Base-by-base conservation (phyloP, 441 rosid species). In the Dalechampia spathulata region DNA sequence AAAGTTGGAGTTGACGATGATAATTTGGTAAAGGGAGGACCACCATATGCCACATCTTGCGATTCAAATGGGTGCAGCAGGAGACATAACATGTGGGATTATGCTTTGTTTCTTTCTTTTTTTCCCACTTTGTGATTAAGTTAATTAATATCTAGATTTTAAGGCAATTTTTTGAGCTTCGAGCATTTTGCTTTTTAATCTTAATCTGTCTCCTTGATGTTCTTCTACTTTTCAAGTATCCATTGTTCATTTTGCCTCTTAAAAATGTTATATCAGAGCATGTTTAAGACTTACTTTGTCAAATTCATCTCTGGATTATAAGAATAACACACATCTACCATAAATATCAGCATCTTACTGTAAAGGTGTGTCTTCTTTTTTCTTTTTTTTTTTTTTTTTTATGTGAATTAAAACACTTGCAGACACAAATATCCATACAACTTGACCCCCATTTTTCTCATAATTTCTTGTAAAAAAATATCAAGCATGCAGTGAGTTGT, bases 71-170 rank as follows among this genome's bases (percentile, higher is more conserved):
- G 36, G 70, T 42, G 66, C 30, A 69, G 66, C 78, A 71, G 66
- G 38, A 68, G 68, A 58, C 69, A 34, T 48, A 53, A 61, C 75
- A 55, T 64, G 75, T 66, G 73, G 67, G 82, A 61, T 63, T 55
- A 49, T 60, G 76, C 56, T 60, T 49, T 55, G 61, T 26, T 52
- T 34, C n/a, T n/a, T n/a, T n/a, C n/a, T n/a, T n/a, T n/a, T n/a
- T n/a, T n/a, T 1, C n/a, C n/a, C n/a, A n/a, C n/a, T 15, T 25
- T 17, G 23, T 48, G 30, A 36, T 58, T 55, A 55, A 12, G 11
- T 42, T 52, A 42, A 20, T 27, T 14, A 42, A 52, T 49, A 51
- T 23, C 38, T 20, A 47, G 51, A 64, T 61, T 55, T 37, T 52
- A 6, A 30, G 22, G 48, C 61, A 49, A 22, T 56, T 46, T 46